A percentile compares a stretch with the other conserved stretches of the same genome.
phyloP scores from a whole-genome alignment of 371 early-diverging fungal genomes.

The Mucor circinelloides region DNA sequence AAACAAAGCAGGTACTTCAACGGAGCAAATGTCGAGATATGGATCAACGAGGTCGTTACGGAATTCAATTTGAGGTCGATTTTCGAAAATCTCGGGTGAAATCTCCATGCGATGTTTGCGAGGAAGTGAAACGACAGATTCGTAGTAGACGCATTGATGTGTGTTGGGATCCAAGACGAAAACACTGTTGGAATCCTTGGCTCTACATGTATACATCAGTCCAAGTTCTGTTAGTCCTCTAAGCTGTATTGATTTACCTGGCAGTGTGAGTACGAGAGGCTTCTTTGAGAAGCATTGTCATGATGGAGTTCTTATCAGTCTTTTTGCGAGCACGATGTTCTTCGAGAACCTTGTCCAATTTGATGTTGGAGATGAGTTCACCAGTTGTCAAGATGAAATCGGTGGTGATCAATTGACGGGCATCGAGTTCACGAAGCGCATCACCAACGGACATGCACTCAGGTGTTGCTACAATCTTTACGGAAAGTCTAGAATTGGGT shows the following conservation, averaged over 20 bases:
- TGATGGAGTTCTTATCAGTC: conserved; percentile 85
- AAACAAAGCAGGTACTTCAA: conserved; percentile 92
- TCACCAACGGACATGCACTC: conserved; percentile 90
- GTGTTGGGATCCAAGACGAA: conserved; percentile 81
- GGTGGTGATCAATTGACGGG: conserved; percentile 73
- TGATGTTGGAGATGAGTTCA: conserved; percentile 89
- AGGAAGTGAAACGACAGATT: conserved; percentile 72
- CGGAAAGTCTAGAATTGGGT: conserved; percentile 63
- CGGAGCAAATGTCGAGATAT: conserved; percentile 90
- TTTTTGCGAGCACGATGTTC: conserved; percentile 72
- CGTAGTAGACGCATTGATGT: conserved; percentile 82
- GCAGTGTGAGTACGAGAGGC: conserved; percentile 59
- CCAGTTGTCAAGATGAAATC: conserved; percentile 95
- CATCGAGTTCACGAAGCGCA: conserved; percentile 90
- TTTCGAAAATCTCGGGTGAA: conserved; percentile 65
- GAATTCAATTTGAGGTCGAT: conserved; percentile 73
- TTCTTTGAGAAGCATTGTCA: conserved; percentile 91
- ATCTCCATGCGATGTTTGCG: conserved; percentile 61
- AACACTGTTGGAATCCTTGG: conserved; percentile 78
- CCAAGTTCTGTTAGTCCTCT: not conserved
- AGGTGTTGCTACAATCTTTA: conserved; percentile 76
- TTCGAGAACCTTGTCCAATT: conserved; percentile 75
- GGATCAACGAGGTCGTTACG: conserved; percentile 93
- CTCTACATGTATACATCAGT: conserved; percentile 30
- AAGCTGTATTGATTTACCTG: conserved; percentile 18